Percentiles rank a stretch among this genome's conserved stretches.
phyloP scores from a whole-genome alignment of 1,139 yeast genomes.

The Magnusiomyces paraingens region DNA sequence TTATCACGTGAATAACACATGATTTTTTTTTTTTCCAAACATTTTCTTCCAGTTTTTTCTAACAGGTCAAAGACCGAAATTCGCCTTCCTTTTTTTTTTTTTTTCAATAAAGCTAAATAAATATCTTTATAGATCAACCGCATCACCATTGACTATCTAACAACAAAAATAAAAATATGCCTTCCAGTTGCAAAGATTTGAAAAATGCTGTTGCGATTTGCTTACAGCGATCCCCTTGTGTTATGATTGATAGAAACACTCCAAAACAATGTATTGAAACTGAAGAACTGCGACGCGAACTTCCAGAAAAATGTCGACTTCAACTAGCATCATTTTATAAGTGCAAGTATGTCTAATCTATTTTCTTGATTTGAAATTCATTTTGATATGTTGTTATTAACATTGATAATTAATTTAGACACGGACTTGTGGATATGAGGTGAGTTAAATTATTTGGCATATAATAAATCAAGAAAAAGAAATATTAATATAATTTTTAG shows the following conservation, averaged over 20 bases:
- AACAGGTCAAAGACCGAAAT: too few relatives aligned
- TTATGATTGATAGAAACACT: slow-evolving; percentile 77
- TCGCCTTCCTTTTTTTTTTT: background rate
- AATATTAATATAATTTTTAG: slow-evolving; percentile 25
- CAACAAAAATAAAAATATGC: slow-evolving; percentile 8
- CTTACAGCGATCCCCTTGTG: slow-evolving; percentile 94
- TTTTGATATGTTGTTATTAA: background rate
- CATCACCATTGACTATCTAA: background rate
- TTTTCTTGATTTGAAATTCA: background rate
- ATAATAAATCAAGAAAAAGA: background rate
- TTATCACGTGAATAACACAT: too few relatives aligned
- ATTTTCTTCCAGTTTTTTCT: too few relatives aligned
- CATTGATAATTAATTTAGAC: slow-evolving; percentile 14
- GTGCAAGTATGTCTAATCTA: slow-evolving; percentile 48
- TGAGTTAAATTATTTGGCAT: slow-evolving; percentile 11
- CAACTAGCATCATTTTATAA: slow-evolving; percentile 82
- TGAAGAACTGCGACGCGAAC: slow-evolving; percentile 64
- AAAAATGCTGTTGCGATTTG: slow-evolving; percentile 91
- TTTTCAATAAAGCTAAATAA: background rate
- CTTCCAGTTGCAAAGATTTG: slow-evolving; percentile 74
- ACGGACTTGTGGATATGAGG: slow-evolving; percentile 51
- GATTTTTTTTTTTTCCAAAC: too few relatives aligned
- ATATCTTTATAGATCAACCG: too few relatives aligned
- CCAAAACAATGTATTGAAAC: slow-evolving; percentile 84
- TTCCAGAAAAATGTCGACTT: slow-evolving; percentile 86